phyloP scores from a whole-genome alignment of 331 rosid genomes.

The Pyracantha coccinea region DNA sequence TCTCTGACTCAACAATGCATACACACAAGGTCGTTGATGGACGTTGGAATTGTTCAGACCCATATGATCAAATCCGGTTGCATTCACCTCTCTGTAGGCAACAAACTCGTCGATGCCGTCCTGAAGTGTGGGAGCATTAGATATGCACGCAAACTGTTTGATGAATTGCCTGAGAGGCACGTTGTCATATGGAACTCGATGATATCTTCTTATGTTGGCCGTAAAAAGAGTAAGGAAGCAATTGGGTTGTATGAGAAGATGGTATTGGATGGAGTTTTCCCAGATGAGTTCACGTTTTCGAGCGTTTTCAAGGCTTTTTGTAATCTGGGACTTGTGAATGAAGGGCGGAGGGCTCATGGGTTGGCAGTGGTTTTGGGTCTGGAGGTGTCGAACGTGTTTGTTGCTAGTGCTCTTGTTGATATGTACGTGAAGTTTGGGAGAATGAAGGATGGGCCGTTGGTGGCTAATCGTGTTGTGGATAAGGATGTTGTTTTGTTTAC shows the following conservation, averaged over 20 bases:
- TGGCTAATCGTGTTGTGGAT: conserved; percentile 42
- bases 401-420: conserved; percentile 53
- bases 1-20: conserved; percentile 35
- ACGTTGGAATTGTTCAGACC: conserved; percentile 33
- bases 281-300: conserved; percentile 60
- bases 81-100: conserved; percentile 22
- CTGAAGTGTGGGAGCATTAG: conserved; percentile 36
- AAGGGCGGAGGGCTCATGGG: conserved; percentile 53
- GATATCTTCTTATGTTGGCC: conserved; percentile 40
- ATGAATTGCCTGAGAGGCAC: conserved; percentile 43
- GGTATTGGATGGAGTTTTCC: conserved; percentile 46
- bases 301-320: conserved; percentile 53
- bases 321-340: conserved; percentile 26
- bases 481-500: conserved; percentile 69
- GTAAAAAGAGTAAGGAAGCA: conserved; percentile 38
- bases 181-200: conserved; percentile 51
- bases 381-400: conserved; percentile 50
- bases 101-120: conserved; percentile 42
- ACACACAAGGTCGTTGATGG: conserved; percentile 26
- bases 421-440: conserved; percentile 57
- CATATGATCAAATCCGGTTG: conserved; percentile 35
- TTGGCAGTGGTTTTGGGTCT: conserved; percentile 59
- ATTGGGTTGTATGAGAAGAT: conserved; percentile 34
- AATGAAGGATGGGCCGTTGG: conserved; percentile 43
- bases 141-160: conserved; percentile 52